Percentiles rank a stretch among this genome's conserved stretches.
These are phyloP conservation scores for Cadophora luteo-olivacea DNA, from an alignment of 2,329 filamentous ascomycete genomes.

Conservation along the genomic window DNA sequence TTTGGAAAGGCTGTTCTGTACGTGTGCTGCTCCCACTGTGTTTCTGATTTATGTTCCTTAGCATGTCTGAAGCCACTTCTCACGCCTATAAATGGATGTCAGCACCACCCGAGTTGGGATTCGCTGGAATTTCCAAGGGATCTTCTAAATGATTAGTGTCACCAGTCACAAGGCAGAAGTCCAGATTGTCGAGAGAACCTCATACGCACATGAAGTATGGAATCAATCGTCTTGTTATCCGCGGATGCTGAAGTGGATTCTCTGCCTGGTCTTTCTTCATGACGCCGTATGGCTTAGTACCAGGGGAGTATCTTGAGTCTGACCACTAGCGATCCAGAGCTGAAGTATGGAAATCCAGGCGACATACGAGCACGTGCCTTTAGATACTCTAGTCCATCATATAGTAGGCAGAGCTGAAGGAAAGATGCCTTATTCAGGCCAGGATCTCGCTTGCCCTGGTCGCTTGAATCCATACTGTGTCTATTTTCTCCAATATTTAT, in stretches of 20 bases:
- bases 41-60: constrained; percentile 20
- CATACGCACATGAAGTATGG: constrained; percentile 8
- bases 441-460: constrained; percentile 15
- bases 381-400: constrained; percentile 16
- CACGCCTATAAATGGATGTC: constrained; percentile 31
- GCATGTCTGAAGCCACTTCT: constrained; percentile 25
- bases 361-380: constrained; percentile 24
- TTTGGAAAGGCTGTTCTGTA: not conserved
- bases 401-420: constrained; percentile 23
- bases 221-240: constrained; percentile 7
- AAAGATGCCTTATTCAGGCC: constrained; percentile 23
- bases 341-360: constrained; percentile 8
- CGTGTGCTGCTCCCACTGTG: constrained; percentile 13
- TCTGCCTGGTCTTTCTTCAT: constrained; percentile 18
- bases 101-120: constrained; percentile 27
- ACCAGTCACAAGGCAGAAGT: constrained; percentile 26
- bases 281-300: constrained; percentile 14
- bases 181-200: constrained; percentile 13
- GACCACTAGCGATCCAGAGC: constrained; percentile 23
- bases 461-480: not conserved
- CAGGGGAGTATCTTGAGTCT: not conserved
- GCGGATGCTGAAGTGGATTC: constrained; percentile 4
- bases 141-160: constrained; percentile 5
- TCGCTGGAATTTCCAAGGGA: constrained; percentile 14
- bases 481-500: constrained; percentile 25